Evolutionary conservation across 1,284 basidiomycete genomes (phyloP).

Genomic region (Cutaneotrichosporon arboriforme): DNA sequence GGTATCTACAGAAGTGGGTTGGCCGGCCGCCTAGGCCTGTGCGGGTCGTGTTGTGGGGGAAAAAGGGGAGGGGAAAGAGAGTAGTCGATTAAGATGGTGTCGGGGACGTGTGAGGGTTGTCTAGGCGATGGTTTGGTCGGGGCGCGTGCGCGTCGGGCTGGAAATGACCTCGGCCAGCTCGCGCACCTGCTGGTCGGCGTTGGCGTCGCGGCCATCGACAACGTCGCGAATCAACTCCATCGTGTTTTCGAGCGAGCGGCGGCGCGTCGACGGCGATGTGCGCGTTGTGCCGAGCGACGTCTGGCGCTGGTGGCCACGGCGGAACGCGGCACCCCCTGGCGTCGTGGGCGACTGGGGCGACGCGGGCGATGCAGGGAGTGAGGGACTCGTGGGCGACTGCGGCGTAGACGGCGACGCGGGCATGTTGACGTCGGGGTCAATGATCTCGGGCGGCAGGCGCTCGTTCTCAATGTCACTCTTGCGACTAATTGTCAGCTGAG

Average conservation of each 20-base stretch:
- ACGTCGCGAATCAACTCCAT: conserved; percentile 90
- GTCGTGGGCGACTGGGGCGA: conserved; percentile 38
- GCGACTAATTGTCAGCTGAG: conserved; percentile 48
- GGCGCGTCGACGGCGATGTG: conserved; percentile 87
- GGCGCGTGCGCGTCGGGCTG: conserved; percentile 32
- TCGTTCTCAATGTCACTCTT: conserved; percentile 99
- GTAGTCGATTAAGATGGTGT: not conserved
- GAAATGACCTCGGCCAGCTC: conserved; percentile 47
- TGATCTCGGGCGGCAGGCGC: conserved; percentile 86
- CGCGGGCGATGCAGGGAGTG: conserved; percentile 29
- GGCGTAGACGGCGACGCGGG: conserved; percentile 51
- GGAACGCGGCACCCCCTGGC: conserved; percentile 32
- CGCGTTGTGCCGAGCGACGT: conserved; percentile 92
- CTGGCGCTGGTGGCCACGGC: conserved; percentile 69
- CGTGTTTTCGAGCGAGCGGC: conserved; percentile 90
- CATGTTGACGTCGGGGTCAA: conserved; percentile 59
- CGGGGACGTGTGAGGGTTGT: not conserved
- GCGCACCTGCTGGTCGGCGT: conserved; percentile 40
- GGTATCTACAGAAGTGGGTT: conserved; percentile 14
- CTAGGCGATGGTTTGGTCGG: conserved; percentile 18
- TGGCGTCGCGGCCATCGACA: conserved; percentile 61
- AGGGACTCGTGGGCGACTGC: conserved; percentile 15
- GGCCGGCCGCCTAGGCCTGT: not conserved
- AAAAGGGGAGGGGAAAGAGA: not conserved
- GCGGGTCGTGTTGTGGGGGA: not conserved